Conservation (phyloP, 345 rosid species). For the Eucalyptus albens region DNA sequence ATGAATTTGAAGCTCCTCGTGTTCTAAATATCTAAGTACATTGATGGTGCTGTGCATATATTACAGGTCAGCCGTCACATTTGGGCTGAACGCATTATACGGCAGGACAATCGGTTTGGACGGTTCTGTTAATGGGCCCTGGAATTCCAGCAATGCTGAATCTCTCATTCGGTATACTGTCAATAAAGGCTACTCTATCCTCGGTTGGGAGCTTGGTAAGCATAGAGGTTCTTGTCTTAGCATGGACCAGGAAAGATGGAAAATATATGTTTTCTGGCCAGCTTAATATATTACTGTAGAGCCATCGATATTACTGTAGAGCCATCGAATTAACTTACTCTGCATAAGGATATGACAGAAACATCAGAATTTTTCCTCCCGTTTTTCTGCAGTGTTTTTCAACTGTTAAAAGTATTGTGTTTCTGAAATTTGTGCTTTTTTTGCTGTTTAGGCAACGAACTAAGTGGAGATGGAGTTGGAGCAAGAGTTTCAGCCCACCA, state of each 20-base stretch:
- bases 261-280: background rate
- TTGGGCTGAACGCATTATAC: constrained; percentile 31
- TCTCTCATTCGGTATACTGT: constrained; percentile 23
- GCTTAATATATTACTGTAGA: background rate
- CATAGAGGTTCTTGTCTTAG: background rate
- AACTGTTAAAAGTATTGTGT: background rate
- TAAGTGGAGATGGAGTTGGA: constrained; percentile 32
- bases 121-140: constrained; percentile 16
- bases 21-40: background rate
- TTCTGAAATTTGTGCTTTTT: background rate
- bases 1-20: background rate
- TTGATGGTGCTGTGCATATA: background rate
- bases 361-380: background rate
- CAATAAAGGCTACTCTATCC: constrained; percentile 20
- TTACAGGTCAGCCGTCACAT: constrained; percentile 18
- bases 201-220: constrained; percentile 50
- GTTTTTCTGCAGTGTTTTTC: background rate
- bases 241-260: background rate
- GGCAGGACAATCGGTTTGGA: constrained; percentile 10
- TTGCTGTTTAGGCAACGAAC: constrained; percentile 28
- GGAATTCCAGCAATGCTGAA: constrained; percentile 34
- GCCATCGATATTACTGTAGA: background rate
- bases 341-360: background rate
- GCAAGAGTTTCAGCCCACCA: constrained; percentile 20
- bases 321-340: background rate